Percentiles rank a stretch among this genome's conserved stretches.
Evolutionary conservation across 352 stramenopile species (phyloP).

Genomic region (Phytophthora pisi): DNA sequence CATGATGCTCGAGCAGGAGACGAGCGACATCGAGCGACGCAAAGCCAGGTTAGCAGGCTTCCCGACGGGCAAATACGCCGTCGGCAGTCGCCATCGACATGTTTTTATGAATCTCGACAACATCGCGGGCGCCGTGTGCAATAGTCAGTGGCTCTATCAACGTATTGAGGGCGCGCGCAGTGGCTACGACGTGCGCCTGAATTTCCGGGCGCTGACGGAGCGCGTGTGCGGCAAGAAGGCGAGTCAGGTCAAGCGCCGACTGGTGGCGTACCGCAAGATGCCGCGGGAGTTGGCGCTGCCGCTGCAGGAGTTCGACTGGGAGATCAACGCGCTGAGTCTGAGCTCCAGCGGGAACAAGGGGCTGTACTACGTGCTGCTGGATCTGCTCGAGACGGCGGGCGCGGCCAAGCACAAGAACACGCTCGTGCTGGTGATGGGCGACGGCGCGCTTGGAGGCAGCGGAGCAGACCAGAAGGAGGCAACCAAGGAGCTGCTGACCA

Average conservation of each 20-base stretch:
- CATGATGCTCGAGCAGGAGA: conserved; percentile 26
- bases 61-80: conserved; percentile 22
- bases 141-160: conserved; percentile 35
- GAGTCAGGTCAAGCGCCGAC: conserved; percentile 15
- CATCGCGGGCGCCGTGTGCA: conserved; percentile 32
- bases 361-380: conserved; percentile 42
- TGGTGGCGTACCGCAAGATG: conserved; percentile 45
- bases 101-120: conserved; percentile 60
- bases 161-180: conserved; percentile 31
- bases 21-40: conserved; percentile 17
- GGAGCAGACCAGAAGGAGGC: conserved; percentile 32
- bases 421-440: conserved; percentile 48
- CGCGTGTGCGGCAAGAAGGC: conserved; percentile 23
- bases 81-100: conserved; percentile 27
- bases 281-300: conserved; percentile 24
- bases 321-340: conserved; percentile 33
- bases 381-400: conserved; percentile 24
- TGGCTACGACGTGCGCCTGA: conserved; percentile 36
- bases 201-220: conserved; percentile 41
- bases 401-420: conserved; percentile 38
- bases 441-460: conserved; percentile 40
- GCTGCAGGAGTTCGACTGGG: conserved; percentile 32
- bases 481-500: conserved; percentile 36
- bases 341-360: conserved; percentile 38
- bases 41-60: conserved; percentile 18